A percentile compares a stretch with the other conserved stretches of the same genome.
Conservation (phyloP, 2,329 filamentous ascomycete genomes). For the Dichotomopilus funicola region DNA sequence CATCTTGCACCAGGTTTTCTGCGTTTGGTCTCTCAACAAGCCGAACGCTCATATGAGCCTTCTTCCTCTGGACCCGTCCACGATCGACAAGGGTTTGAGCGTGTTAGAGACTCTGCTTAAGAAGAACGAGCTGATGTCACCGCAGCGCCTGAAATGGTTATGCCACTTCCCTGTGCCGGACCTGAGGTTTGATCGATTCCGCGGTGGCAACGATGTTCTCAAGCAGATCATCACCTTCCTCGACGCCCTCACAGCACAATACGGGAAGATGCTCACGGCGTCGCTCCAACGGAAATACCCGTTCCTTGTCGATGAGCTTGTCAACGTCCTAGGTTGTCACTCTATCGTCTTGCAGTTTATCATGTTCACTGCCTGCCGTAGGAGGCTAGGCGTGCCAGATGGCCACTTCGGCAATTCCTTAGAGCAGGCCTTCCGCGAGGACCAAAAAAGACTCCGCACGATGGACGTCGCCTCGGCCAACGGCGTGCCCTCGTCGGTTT, state of each 20-base stretch:
- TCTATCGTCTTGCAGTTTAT: conserved; percentile 27
- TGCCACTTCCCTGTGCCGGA: conserved; percentile 31
- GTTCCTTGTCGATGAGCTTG: conserved; percentile 31
- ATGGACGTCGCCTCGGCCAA: not conserved
- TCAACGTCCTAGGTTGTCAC: conserved; percentile 25
- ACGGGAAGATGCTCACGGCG: conserved; percentile 29
- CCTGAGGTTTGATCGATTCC: conserved; percentile 6
- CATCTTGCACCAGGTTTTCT: conserved; percentile 59
- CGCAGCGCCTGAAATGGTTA: conserved; percentile 30
- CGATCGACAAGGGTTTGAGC: conserved; percentile 31
- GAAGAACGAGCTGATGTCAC: conserved; percentile 31
- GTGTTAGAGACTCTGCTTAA: conserved; percentile 33
- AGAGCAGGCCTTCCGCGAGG: conserved; percentile 22
- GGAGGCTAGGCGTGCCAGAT: conserved; percentile 24
- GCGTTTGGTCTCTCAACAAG: conserved; percentile 43
- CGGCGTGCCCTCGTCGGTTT: not conserved
- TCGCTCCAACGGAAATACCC: conserved; percentile 24
- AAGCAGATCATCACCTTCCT: conserved; percentile 39
- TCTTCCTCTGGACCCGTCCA: conserved; percentile 27
- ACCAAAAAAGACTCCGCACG: conserved; percentile 20
- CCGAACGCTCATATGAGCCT: conserved; percentile 32
- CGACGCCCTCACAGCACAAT: conserved; percentile 36
- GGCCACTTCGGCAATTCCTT: conserved; percentile 11
- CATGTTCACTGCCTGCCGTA: conserved; percentile 27
- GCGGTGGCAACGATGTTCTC: conserved; percentile 20